Percentiles rank a stretch among this genome's conserved stretches.
Evolutionary conservation across 345 rosid genomes (phyloP).

Genomic region (Populus davidiana): DNA sequence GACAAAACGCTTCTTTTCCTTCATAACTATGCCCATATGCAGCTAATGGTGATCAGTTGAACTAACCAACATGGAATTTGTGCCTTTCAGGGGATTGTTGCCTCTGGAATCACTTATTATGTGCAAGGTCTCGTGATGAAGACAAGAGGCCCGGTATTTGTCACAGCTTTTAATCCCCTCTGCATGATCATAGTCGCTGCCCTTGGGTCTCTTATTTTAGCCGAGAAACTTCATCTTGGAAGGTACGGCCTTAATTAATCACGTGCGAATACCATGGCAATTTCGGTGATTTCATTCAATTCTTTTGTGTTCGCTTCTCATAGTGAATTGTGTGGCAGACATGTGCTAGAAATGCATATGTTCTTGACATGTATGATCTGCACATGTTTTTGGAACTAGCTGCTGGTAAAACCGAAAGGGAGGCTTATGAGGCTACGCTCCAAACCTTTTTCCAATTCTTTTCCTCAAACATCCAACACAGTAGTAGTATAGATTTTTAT

Average conservation of each 20-base stretch:
- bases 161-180: slow-evolving; percentile 73
- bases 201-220: slow-evolving; percentile 51
- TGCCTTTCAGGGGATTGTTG: slow-evolving; percentile 46
- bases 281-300: too few relatives aligned
- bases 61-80: too few relatives aligned
- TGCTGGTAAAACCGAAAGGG: too few relatives aligned
- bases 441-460: too few relatives aligned
- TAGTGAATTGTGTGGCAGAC: too few relatives aligned
- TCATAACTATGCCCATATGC: background rate
- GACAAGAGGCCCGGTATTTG: slow-evolving; percentile 70
- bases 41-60: background rate
- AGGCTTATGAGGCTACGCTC: too few relatives aligned
- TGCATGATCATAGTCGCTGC: slow-evolving; percentile 68
- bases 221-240: slow-evolving; percentile 66
- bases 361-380: too few relatives aligned
- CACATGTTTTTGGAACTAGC: too few relatives aligned
- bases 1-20: background rate
- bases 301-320: too few relatives aligned
- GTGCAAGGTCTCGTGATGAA: slow-evolving; percentile 77
- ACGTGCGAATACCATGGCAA: background rate
- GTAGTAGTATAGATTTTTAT: too few relatives aligned
- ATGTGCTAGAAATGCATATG: too few relatives aligned
- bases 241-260: slow-evolving; percentile 27
- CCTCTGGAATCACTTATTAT: slow-evolving; percentile 68
- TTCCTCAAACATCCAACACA: too few relatives aligned